Conservation (phyloP, 2,329 filamentous ascomycete species). For the Ascochyta koolunga region DNA sequence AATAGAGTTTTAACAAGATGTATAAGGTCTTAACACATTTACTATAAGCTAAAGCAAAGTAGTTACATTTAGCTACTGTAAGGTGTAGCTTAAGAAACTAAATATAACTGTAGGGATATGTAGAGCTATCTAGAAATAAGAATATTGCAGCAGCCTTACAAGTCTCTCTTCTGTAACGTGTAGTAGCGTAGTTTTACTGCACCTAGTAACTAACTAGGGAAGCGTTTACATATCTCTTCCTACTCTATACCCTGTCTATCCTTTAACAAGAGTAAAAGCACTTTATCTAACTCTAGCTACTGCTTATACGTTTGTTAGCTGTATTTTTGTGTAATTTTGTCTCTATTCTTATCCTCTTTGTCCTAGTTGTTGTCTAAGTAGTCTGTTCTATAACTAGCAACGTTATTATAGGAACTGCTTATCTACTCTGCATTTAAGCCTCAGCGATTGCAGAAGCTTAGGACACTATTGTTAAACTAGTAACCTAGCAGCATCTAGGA, state of each 20-base stretch:
- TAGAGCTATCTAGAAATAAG: no score
- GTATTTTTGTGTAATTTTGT: slow-evolving; percentile 9
- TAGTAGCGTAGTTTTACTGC: slow-evolving; percentile 21
- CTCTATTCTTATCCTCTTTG: slow-evolving; percentile 15
- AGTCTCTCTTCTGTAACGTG: slow-evolving; percentile 13
- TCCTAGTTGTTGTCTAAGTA: slow-evolving; percentile 17
- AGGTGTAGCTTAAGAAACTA: no score
- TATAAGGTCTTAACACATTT: no score
- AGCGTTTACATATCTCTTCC: slow-evolving; percentile 21
- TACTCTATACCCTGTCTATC: slow-evolving; percentile 17
- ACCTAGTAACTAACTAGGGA: slow-evolving; percentile 10
- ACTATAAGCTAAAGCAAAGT: no score
- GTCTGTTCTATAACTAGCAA: slow-evolving; percentile 16
- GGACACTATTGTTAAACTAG: slow-evolving; percentile 5
- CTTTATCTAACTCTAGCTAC: slow-evolving; percentile 19
- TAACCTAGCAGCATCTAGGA: slow-evolving; percentile 20
- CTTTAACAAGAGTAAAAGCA: slow-evolving; percentile 19
- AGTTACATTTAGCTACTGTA: no score
- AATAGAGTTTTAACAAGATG: no score
- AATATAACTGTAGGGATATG: no score
- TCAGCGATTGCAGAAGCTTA: slow-evolving; percentile 10
- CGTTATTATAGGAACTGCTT: slow-evolving; percentile 11
- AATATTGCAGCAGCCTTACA: background rate
- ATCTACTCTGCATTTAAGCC: slow-evolving; percentile 17
- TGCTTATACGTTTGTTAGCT: slow-evolving; percentile 11